Percentiles rank a stretch among this genome's conserved stretches.
phyloP scores from a whole-genome alignment of 805 yeast species.

The Novakomyces olei region DNA sequence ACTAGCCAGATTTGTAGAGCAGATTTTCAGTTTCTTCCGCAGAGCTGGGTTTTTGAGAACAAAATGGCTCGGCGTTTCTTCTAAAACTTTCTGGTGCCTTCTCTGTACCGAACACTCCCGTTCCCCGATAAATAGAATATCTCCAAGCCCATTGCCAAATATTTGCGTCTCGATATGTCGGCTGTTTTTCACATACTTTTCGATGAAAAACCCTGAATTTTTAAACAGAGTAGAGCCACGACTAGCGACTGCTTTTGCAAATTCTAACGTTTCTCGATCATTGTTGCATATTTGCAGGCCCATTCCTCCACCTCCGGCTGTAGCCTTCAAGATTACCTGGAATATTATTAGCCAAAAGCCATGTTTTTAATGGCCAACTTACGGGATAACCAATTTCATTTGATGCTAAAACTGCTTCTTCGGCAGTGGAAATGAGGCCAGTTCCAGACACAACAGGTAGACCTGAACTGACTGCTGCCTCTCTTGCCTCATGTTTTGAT shows the following conservation, averaged over 20 bases:
- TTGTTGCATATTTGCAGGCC: constrained; percentile 38
- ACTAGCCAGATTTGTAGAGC: constrained; percentile 66
- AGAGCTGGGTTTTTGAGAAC: constrained; percentile 49
- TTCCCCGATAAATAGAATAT: constrained; percentile 85
- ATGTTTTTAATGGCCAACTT: too few species aligned
- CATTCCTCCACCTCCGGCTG: constrained; percentile 99
- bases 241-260: constrained; percentile 50
- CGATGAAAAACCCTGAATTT: constrained; percentile 86
- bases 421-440: constrained; percentile 46
- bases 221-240: constrained; percentile 87
- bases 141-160: constrained; percentile 65
- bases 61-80: constrained; percentile 97
- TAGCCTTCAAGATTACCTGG: constrained; percentile 89
- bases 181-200: constrained; percentile 82
- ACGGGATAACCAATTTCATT: constrained; percentile 58
- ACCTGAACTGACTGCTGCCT: constrained; percentile 66
- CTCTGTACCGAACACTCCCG: constrained; percentile 95
- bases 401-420: constrained; percentile 60
- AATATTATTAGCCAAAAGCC: constrained; percentile 47
- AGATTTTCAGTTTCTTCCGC: constrained; percentile 48
- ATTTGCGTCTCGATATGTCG: constrained; percentile 93
- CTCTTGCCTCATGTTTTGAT: constrained; percentile 89
- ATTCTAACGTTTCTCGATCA: neutral
- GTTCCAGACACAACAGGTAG: constrained; percentile 98
- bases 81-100: constrained; percentile 87